Base-by-base conservation (phyloP, 2,329 filamentous ascomycete species). In the Beauveria bassiana region DNA sequence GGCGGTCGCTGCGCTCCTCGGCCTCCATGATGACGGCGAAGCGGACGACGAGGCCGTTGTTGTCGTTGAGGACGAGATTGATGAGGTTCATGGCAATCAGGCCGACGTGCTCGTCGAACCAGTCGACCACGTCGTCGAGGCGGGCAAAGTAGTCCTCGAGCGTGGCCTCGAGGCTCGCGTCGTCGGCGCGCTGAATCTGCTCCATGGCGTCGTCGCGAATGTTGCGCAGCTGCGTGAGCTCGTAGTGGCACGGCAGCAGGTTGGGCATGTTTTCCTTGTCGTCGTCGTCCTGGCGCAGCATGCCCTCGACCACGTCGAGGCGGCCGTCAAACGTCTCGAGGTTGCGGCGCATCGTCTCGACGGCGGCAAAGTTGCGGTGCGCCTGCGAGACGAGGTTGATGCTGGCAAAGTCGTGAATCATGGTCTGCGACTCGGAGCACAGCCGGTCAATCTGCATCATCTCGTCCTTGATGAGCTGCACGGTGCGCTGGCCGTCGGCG, bases 381-480 rank as follows among this genome's bases (percentile, higher is more conserved):
- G 96, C 95, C 75, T 96, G 91, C 61, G 93, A 93, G 60, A 96
- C 90, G 64, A 91, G 79, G 73, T 96, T 95, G 80, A 96, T 95
- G 71, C 91, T 91, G 42, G 89, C 88, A 75, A 99, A 98, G 79
- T 99, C 95, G 70, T 90, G 87, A 70, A 99, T 96, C 86, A 97
- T 97, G 72, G 91, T 91, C 79, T 98, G 93, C 60, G 93, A 93
- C 76, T 99, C 96, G 65, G 93, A 92, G 78, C 95, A 99, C 66
- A 99, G 85, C 77, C 91, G 92, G 79, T 99, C 95, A 70, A 99
- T 98, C 77, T 93, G 96, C 81, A 96, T 92, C 86, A 99, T 95
- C 78, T 99, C 95, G 67, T 98, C 93, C 75, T 96, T 96, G 77
- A 97, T 97, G 69, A 89, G 85, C 71, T 91, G 89, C 42, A 99